Evolutionary conservation across 192 early-diverging fungal genomes (phyloP).

Genomic region (Lobosporangium transversale): DNA sequence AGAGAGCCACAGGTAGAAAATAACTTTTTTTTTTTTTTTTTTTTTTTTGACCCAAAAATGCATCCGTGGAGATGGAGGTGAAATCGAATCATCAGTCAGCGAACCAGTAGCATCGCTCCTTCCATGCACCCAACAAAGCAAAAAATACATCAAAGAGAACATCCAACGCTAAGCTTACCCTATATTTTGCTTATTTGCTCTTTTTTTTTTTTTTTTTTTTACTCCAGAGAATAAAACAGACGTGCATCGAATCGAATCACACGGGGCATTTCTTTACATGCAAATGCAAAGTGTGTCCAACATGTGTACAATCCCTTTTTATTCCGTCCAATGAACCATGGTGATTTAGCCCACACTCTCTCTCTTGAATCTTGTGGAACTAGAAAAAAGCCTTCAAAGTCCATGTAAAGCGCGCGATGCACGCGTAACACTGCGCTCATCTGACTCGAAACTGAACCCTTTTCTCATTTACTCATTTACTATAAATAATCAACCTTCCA

Average conservation of each 20-base stretch:
- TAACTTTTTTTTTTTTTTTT: too few relatives aligned
- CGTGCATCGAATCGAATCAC: neutral
- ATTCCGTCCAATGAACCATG: conserved; percentile 12
- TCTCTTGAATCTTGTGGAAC: conserved; percentile 15
- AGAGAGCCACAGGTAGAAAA: too few relatives aligned
- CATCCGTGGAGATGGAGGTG: conserved; percentile 14
- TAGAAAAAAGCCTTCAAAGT: too few relatives aligned
- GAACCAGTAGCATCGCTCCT: conserved; percentile 31
- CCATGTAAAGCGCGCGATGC: too few relatives aligned
- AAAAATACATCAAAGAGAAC: neutral
- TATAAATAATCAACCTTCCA: too few relatives aligned
- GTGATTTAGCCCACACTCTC: conserved; percentile 8
- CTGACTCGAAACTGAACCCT: too few relatives aligned
- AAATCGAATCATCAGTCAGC: conserved; percentile 23
- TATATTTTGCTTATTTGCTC: neutral
- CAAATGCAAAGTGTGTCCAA: neutral
- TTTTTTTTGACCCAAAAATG: too few relatives aligned
- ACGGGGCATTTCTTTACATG: neutral
- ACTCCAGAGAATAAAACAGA: too few relatives aligned
- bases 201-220: too few relatives aligned
- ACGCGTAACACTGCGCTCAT: too few relatives aligned
- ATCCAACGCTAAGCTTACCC: neutral
- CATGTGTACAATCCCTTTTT: neutral
- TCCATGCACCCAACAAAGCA: conserved; percentile 11
- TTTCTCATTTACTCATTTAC: too few relatives aligned